Conservation (phyloP, 352 stramenopile species). For the Globisporangium mamillatum region DNA sequence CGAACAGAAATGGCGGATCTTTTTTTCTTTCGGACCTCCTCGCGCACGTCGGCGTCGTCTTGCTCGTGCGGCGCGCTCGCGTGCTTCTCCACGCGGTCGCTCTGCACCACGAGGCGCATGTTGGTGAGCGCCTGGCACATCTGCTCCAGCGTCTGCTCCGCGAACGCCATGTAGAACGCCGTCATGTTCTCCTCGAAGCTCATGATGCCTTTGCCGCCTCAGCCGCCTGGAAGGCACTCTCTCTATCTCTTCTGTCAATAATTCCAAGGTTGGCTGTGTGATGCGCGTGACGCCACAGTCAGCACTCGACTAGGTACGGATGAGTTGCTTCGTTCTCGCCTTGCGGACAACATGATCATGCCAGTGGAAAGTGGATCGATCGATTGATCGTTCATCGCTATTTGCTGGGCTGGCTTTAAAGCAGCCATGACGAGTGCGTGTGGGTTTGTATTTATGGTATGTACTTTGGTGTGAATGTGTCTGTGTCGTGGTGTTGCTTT, state of each 20-base stretch:
- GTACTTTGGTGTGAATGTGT: neutral
- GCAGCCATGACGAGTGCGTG: neutral
- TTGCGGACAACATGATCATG: neutral
- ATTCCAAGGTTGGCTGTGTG: too few species aligned
- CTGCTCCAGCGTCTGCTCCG: slow-evolving; percentile 66
- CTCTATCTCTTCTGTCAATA: too few species aligned
- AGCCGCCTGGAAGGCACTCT: too few species aligned
- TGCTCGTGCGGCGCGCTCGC: slow-evolving; percentile 16
- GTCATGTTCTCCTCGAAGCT: slow-evolving; percentile 81
- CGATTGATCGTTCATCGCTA: neutral
- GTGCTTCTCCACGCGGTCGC: slow-evolving; percentile 17
- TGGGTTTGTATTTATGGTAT: slow-evolving; percentile 4
- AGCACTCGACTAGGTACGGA: neutral
- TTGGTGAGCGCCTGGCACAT: slow-evolving; percentile 57
- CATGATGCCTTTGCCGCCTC: slow-evolving; percentile 24
- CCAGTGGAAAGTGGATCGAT: neutral
- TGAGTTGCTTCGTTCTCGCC: neutral
- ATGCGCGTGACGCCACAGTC: neutral
- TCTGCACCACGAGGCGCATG: slow-evolving; percentile 49
- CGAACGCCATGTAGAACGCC: slow-evolving; percentile 78
- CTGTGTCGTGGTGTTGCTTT: neutral
- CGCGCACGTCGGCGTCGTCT: slow-evolving; percentile 37
- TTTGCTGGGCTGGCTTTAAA: neutral
- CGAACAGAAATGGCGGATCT: neutral
- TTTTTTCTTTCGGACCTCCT: slow-evolving; percentile 39